Evolutionary conservation across 1,284 basidiomycete genomes (phyloP).

Genomic region (Pisolithus thermaeus): DNA sequence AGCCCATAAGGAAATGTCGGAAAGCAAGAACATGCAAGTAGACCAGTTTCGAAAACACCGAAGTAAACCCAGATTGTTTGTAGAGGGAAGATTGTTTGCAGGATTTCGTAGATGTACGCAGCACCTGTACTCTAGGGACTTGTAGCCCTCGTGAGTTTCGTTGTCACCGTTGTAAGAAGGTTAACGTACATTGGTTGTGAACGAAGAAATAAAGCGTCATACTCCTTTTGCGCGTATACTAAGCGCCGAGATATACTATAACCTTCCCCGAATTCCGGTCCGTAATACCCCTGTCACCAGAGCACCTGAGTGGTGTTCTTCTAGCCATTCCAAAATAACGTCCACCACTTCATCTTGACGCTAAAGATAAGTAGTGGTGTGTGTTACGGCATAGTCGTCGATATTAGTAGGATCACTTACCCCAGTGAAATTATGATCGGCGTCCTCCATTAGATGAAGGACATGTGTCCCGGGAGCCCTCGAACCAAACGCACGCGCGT

Average conservation of each 20-base stretch:
- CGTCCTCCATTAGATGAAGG: conserved; percentile 59
- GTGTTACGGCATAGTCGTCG: not conserved
- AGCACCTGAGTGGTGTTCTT: conserved; percentile 33
- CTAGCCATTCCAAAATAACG: conserved; percentile 59
- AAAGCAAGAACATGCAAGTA: conserved; percentile 65
- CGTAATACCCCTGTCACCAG: conserved; percentile 55
- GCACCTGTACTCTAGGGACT: too few species aligned
- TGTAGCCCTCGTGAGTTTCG: too few species aligned
- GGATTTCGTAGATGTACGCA: conserved; percentile 27
- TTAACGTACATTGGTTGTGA: too few species aligned
- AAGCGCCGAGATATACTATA: conserved; percentile 27
- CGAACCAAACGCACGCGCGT: conserved; percentile 52
- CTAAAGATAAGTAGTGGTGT: conserved; percentile 16
- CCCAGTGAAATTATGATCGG: conserved; percentile 69
- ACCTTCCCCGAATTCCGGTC: conserved; percentile 43
- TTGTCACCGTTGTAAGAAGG: too few species aligned
- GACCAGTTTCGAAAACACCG: conserved; percentile 2
- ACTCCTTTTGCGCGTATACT: not conserved
- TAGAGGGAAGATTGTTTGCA: conserved; percentile 57
- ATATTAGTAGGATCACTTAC: conserved; percentile 26
- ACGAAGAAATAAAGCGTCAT: too few species aligned
- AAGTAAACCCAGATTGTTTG: conserved; percentile 1
- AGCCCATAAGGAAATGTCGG: conserved; percentile 86
- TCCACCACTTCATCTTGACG: conserved; percentile 58
- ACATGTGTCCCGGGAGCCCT: conserved; percentile 61